Conservation (phyloP, 208 protist genomes). For the Wallacemonas rigidus region DNA sequence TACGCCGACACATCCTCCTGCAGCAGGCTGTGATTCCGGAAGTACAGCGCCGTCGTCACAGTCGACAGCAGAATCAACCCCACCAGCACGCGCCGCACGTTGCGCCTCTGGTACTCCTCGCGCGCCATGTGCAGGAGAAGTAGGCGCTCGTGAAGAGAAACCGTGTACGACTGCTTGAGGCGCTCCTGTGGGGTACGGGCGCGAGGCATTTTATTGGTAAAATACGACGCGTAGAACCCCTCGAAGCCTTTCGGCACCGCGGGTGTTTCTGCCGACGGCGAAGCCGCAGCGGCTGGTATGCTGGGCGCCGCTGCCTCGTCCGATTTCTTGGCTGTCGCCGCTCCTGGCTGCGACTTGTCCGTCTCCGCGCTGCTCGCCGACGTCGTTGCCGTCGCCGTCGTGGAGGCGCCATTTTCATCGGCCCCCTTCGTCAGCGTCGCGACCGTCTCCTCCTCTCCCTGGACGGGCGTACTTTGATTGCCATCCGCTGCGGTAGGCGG, state of each 20-base stretch:
- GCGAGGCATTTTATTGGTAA: slow-evolving; percentile 47
- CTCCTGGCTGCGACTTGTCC: no score
- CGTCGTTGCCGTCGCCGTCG: no score
- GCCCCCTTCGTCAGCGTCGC: no score
- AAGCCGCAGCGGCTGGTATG: not conserved
- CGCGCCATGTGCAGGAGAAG: slow-evolving; percentile 44
- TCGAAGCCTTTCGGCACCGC: slow-evolving; percentile 69
- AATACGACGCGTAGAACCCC: slow-evolving; percentile 58
- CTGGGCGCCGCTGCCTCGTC: not conserved
- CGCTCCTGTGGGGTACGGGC: slow-evolving; percentile 41
- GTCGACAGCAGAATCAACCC: slow-evolving; percentile 35
- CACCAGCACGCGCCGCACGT: slow-evolving; percentile 29
- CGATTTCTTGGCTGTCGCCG: not conserved
- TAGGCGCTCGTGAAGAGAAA: slow-evolving; percentile 60
- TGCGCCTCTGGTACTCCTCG: slow-evolving; percentile 30
- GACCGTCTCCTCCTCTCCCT: no score
- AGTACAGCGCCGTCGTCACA: slow-evolving; percentile 37
- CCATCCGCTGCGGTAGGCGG: no score
- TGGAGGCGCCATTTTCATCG: no score
- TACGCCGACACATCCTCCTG: slow-evolving; percentile 55
- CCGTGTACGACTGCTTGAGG: slow-evolving; percentile 49
- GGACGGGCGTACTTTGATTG: no score
- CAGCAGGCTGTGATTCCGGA: slow-evolving; percentile 34
- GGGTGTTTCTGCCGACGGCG: slow-evolving; percentile 20
- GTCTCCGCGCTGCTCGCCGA: no score